These are phyloP conservation scores for Xylaria sp. DNA, from an alignment of 2,329 filamentous ascomycete species.

Conservation along the genomic window DNA sequence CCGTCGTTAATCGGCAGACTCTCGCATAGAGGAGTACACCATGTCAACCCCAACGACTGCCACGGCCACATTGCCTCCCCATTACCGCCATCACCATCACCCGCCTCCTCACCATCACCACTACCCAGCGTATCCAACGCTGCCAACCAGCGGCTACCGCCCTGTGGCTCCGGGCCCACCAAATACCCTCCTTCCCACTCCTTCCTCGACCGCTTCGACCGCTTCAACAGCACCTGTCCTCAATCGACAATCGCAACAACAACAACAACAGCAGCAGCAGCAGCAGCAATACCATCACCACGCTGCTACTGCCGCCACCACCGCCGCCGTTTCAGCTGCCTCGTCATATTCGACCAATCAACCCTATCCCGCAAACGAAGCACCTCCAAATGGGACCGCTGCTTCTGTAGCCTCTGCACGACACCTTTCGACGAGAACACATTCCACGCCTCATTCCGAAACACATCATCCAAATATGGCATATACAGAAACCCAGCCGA, in stretches of 20 bases:
- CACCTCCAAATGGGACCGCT: slow-evolving; percentile 52
- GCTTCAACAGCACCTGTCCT: slow-evolving; percentile 49
- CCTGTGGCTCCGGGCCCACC: slow-evolving; percentile 26
- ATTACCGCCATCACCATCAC: slow-evolving; percentile 69
- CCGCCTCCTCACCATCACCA: slow-evolving; percentile 72
- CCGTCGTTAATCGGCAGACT: slow-evolving; percentile 26
- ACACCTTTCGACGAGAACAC: slow-evolving; percentile 48
- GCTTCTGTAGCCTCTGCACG: slow-evolving; percentile 49
- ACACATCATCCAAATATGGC: slow-evolving; percentile 52
- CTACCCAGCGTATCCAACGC: slow-evolving; percentile 46
- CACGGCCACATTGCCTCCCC: slow-evolving; percentile 76
- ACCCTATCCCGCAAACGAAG: slow-evolving; percentile 39
- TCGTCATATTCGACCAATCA: slow-evolving; percentile 47
- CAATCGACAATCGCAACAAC: slow-evolving; percentile 47
- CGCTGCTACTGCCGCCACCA: background rate
- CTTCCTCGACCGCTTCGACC: slow-evolving; percentile 48
- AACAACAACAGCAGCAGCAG: slow-evolving; percentile 33
- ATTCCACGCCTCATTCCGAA: slow-evolving; percentile 50
- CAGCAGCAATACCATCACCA: slow-evolving; percentile 21
- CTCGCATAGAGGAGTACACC: slow-evolving; percentile 40
- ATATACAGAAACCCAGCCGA: slow-evolving; percentile 47
- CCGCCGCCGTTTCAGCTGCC: slow-evolving; percentile 36
- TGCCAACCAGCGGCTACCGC: slow-evolving; percentile 50
- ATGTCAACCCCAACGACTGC: slow-evolving; percentile 88
- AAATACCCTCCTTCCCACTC: slow-evolving; percentile 53